Evolutionary conservation across 179 eudicot genomes (phyloP), one percentile per base, ranked within the genome.

Genomic region (Vitellaria paradoxa): DNA sequence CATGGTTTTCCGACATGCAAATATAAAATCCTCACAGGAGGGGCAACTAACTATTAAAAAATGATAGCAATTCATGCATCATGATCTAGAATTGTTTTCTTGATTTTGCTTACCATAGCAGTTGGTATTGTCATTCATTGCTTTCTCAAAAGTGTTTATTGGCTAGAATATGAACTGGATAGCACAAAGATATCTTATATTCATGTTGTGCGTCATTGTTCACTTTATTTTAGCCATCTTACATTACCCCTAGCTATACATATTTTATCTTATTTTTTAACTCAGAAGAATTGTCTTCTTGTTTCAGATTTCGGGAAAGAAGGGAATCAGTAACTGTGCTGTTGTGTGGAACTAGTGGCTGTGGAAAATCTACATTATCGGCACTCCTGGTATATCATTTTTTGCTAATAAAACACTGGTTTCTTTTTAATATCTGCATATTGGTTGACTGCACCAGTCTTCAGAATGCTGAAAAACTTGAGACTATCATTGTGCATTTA

Each of bases 271-370:
- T 42, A 46, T 26, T 5, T 56, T 53, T 37, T 8, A 4, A 52
- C 59, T n/a, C 47, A 46, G 56, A 73, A 46, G 10, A 23, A 40
- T 47, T 65, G 12, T 60, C 81, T 72, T 72, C 56, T 68, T 68
- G 13, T 83, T 86, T 60, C 92, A 95, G 99, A 83, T 86, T 93
- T 46, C 89, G 98, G 61, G 98, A 95, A 80, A 89, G 94, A 85
- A 95, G 90, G 89, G 97, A 91, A 82, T 93, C 99, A n/a, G 82
- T 95, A 52, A 93, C 98, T 45, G 91, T 95, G 80, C 79, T 95
- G 76, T 77, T 93, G 83, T 95, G 98, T 86, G 99, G 99, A 73
- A 95, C 99, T 40, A 95, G 99, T 79, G 99, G 99, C 82, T 95
- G 99, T 79, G 99, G 99, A 45, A 95, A 95, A 83, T 95, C 99